These are phyloP conservation scores for Lactarius tabidus DNA, from an alignment of 768 basidiomycete genomes.

Conservation along the genomic window DNA sequence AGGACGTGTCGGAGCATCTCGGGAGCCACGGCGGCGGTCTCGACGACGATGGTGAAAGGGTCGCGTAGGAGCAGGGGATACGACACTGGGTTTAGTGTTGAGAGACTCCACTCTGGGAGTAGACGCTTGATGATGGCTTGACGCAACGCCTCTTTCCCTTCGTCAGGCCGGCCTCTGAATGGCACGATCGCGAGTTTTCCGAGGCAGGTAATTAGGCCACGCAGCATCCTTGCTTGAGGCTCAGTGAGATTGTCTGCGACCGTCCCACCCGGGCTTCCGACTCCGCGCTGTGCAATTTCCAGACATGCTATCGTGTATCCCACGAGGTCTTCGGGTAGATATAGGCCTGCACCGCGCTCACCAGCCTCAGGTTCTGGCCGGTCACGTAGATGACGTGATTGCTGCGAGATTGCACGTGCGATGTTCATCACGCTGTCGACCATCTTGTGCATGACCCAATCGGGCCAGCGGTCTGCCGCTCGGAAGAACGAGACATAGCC, in stretches of 20 bases:
- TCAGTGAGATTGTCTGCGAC: slow-evolving; percentile 78
- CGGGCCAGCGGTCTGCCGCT: slow-evolving; percentile 47
- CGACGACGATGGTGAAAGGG: slow-evolving; percentile 85
- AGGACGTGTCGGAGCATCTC: slow-evolving; percentile 87
- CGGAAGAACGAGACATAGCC: slow-evolving; percentile 58
- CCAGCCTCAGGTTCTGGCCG: slow-evolving; percentile 64
- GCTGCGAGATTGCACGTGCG: slow-evolving; percentile 74
- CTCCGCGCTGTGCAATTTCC: slow-evolving; percentile 77
- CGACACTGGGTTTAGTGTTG: slow-evolving; percentile 76
- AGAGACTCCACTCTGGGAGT: slow-evolving; percentile 87
- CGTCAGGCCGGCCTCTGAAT: slow-evolving; percentile 66
- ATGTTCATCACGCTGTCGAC: slow-evolving; percentile 81
- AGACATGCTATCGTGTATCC: slow-evolving; percentile 82
- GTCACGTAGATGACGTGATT: slow-evolving; percentile 78
- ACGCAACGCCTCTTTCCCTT: slow-evolving; percentile 70
- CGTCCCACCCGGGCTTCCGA: slow-evolving; percentile 43
- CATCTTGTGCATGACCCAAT: slow-evolving; percentile 69
- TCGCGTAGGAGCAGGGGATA: slow-evolving; percentile 85
- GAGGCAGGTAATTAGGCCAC: slow-evolving; percentile 69
- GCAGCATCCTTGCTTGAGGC: slow-evolving; percentile 69
- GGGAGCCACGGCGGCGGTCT: slow-evolving; percentile 85
- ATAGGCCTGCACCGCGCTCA: slow-evolving; percentile 80
- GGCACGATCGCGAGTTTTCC: slow-evolving; percentile 60
- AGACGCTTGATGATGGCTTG: slow-evolving; percentile 88
- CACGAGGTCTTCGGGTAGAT: slow-evolving; percentile 87